These are phyloP conservation scores for Phanerodontia chrysosporium DNA, from an alignment of 768 basidiomycete species.

Conservation along the genomic window DNA sequence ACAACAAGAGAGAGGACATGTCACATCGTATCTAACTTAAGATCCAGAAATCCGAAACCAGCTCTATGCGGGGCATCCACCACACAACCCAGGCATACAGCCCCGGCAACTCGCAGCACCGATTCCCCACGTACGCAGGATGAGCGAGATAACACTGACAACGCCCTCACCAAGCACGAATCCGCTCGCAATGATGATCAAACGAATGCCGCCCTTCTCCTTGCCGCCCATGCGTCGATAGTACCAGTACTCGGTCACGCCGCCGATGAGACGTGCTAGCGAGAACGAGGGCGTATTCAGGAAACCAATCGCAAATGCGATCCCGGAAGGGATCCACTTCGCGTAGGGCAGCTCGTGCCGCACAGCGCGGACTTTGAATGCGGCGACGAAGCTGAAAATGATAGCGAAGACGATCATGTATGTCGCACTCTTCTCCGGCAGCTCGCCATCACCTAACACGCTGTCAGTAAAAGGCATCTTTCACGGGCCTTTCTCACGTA, in stretches of 20 bases:
- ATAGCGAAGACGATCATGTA: constrained; percentile 82
- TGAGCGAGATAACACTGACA: constrained; percentile 73
- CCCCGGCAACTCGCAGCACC: constrained; percentile 84
- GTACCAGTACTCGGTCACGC: constrained; percentile 71
- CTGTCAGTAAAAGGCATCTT: background rate
- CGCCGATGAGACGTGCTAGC: constrained; percentile 86
- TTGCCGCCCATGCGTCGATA: constrained; percentile 40
- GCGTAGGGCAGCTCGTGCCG: constrained; percentile 47
- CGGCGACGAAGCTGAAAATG: constrained; percentile 65
- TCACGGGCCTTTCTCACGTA: constrained; percentile 30
- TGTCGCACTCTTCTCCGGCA: constrained; percentile 66
- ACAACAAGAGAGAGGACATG: background rate
- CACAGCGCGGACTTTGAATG: constrained; percentile 57
- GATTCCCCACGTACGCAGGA: constrained; percentile 70
- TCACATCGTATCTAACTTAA: background rate
- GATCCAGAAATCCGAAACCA: background rate
- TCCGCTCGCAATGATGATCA: constrained; percentile 89
- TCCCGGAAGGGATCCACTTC: constrained; percentile 87
- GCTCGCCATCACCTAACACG: constrained; percentile 65
- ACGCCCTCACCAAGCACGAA: constrained; percentile 96
- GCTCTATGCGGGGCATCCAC: constrained; percentile 47
- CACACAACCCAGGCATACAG: constrained; percentile 72
- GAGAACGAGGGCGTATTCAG: constrained; percentile 95
- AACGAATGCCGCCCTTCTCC: constrained; percentile 56
- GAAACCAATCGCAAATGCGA: constrained; percentile 95